These are phyloP conservation scores for Casuarina cunninghamiana DNA, from an alignment of 306 rosid species.

Conservation along the genomic window DNA sequence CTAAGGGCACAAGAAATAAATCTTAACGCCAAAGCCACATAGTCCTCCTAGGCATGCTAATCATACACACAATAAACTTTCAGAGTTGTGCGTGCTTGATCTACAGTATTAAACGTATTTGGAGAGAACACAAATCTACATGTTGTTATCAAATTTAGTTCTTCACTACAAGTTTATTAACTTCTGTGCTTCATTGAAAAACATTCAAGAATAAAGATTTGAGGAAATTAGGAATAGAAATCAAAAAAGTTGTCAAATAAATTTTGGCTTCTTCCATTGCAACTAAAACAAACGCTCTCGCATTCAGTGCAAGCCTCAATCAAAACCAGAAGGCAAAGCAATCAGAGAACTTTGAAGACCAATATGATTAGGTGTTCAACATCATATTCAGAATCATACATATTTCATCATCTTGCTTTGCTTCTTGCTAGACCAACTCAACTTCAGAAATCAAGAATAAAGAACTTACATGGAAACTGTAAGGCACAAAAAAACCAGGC, in stretches of 20 bases:
- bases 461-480: not conserved
- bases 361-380: conserved; percentile 29
- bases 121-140: too few species aligned
- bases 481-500: not conserved
- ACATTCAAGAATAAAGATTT: too few species aligned
- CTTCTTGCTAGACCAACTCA: not conserved
- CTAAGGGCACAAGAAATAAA: not conserved
- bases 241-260: too few species aligned
- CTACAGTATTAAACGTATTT: too few species aligned
- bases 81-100: not conserved
- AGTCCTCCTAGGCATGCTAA: not conserved
- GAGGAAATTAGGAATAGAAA: too few species aligned
- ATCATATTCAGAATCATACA: conserved; percentile 33
- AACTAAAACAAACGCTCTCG: too few species aligned
- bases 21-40: not conserved
- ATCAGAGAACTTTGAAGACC: conserved; percentile 64
- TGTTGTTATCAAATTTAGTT: too few species aligned
- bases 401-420: conserved; percentile 28
- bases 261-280: too few species aligned
- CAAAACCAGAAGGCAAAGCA: conserved; percentile 22
- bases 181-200: too few species aligned
- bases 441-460: not conserved
- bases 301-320: too few species aligned
- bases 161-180: too few species aligned
- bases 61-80: not conserved